Conservation (phyloP, 2,329 filamentous ascomycete species). For the Aspergillus niger region DNA sequence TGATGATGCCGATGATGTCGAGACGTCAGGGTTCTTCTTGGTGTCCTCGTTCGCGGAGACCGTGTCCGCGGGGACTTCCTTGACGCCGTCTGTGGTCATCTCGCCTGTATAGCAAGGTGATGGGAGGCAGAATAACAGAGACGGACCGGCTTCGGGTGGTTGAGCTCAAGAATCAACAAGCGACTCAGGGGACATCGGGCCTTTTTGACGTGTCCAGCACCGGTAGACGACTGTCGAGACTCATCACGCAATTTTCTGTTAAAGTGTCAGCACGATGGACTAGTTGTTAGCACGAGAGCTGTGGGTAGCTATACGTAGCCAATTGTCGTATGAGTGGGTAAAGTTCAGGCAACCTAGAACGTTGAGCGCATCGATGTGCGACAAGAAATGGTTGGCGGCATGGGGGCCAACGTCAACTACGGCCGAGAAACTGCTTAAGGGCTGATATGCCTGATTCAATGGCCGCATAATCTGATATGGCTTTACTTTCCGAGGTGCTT, state of each 20-base stretch:
- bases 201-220: conserved; percentile 1
- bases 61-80: conserved; percentile 7
- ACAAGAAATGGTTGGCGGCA: background rate
- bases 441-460: background rate
- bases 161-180: background rate
- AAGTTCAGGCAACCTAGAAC: background rate
- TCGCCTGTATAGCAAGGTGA: conserved; percentile 10
- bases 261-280: background rate
- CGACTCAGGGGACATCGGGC: background rate
- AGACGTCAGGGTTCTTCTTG: conserved; percentile 11
- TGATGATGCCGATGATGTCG: conserved; percentile 19
- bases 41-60: conserved; percentile 13
- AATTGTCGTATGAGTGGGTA: background rate
- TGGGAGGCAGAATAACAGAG: background rate
- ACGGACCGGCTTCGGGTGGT: background rate
- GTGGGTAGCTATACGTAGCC: conserved; percentile 10
- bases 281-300: background rate
- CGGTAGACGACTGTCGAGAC: background rate
- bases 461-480: background rate
- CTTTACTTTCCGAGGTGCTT: background rate
- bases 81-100: conserved; percentile 22
- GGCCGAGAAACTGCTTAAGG: background rate
- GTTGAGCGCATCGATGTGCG: background rate
- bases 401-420: background rate
- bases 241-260: conserved; percentile 21